Evolutionary conservation across 768 basidiomycete genomes (phyloP).

Genomic region (Asterophora lycoperdoides): DNA sequence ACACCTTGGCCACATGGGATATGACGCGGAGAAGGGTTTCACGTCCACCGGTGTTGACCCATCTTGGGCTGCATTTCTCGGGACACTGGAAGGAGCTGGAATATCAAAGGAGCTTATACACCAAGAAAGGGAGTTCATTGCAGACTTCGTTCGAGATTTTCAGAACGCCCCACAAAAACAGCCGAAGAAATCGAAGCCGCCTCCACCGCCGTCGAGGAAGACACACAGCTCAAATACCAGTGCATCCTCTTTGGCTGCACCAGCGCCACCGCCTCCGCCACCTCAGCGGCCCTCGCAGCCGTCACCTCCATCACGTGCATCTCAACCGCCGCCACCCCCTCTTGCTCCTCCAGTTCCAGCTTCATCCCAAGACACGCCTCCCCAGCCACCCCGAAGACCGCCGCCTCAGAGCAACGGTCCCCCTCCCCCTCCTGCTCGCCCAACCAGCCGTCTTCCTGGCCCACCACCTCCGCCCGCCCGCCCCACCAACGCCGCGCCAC

Average conservation of each 20-base stretch:
- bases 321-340: slow-evolving; percentile 19
- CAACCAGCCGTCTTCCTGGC: slow-evolving; percentile 3
- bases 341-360: slow-evolving; percentile 6
- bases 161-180: slow-evolving; percentile 34
- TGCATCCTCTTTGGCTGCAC: slow-evolving; percentile 31
- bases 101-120: slow-evolving; percentile 64
- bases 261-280: slow-evolving; percentile 29
- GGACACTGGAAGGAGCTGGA: slow-evolving; percentile 58
- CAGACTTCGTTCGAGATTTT: slow-evolving; percentile 65
- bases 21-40: slow-evolving; percentile 82
- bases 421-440: slow-evolving; percentile 19
- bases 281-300: slow-evolving; percentile 27
- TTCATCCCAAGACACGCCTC: slow-evolving; percentile 20
- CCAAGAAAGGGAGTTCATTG: slow-evolving; percentile 86
- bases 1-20: slow-evolving; percentile 95
- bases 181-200: slow-evolving; percentile 39
- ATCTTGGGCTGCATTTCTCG: slow-evolving; percentile 77
- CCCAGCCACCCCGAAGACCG: slow-evolving; percentile 16
- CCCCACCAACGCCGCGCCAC: slow-evolving; percentile 8
- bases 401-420: slow-evolving; percentile 11
- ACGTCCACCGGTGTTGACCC: slow-evolving; percentile 84
- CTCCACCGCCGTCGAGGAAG: slow-evolving; percentile 50
- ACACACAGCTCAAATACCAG: slow-evolving; percentile 32
- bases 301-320: slow-evolving; percentile 26
- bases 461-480: slow-evolving; percentile 10